These are phyloP conservation scores for Lycium ferocissimum DNA, from an alignment of 257 asterid genomes.

Conservation along the genomic window DNA sequence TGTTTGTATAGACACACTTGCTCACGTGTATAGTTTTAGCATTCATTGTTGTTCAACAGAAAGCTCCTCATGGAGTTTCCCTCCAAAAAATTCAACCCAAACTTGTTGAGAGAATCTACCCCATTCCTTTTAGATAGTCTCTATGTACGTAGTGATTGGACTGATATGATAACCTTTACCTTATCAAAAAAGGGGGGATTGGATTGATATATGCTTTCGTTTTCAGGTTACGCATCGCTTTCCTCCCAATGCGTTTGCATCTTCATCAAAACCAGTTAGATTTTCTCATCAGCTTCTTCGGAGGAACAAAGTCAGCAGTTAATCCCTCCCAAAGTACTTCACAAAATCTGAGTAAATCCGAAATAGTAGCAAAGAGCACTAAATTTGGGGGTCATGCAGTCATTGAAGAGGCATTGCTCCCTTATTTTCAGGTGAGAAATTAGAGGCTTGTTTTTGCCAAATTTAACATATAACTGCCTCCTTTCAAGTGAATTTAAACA, in stretches of 20 bases:
- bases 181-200: too few species aligned
- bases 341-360: constrained; percentile 49
- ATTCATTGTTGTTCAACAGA: constrained; percentile 6
- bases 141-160: constrained; percentile 18
- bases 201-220: constrained; percentile 10
- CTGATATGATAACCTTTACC: background rate
- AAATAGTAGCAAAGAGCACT: constrained; percentile 50
- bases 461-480: constrained; percentile 11
- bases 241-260: constrained; percentile 85
- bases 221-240: constrained; percentile 78
- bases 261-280: constrained; percentile 98
- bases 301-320: constrained; percentile 62
- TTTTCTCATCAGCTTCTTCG: constrained; percentile 91
- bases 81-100: constrained; percentile 1
- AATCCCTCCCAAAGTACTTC: constrained; percentile 52
- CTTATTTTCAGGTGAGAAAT: constrained; percentile 85
- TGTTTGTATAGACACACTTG: constrained; percentile 4
- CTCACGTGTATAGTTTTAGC: background rate
- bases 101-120: background rate
- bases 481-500: background rate
- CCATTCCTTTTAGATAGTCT: constrained; percentile 8
- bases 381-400: constrained; percentile 49
- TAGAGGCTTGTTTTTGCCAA: constrained; percentile 28
- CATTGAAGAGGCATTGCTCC: constrained; percentile 85
- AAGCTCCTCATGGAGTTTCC: background rate